A percentile compares a stretch with the other conserved stretches of the same genome.
These are phyloP conservation scores for Chamaenerion angustifolium DNA, from an alignment of 345 rosid genomes.

Conservation along the genomic window DNA sequence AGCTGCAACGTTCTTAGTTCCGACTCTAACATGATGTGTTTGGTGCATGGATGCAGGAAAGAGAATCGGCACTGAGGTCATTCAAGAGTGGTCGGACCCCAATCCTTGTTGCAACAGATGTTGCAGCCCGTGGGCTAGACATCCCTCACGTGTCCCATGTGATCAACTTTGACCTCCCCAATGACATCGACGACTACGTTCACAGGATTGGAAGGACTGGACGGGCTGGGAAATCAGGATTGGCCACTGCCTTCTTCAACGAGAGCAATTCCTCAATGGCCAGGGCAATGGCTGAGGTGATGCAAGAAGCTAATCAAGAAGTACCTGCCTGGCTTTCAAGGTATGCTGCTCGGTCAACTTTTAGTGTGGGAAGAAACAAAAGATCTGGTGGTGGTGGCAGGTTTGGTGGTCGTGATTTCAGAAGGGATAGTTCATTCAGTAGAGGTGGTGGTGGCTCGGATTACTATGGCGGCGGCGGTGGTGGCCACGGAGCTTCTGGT, in stretches of 20 bases:
- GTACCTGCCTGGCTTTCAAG: slow-evolving; percentile 90
- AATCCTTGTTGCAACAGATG: slow-evolving; percentile 91
- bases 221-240: slow-evolving; percentile 83
- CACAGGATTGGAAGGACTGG: slow-evolving; percentile 99
- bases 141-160: slow-evolving; percentile 93
- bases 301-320: slow-evolving; percentile 94
- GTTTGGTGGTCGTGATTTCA: slow-evolving; percentile 83
- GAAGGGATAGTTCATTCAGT: slow-evolving; percentile 49
- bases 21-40: no score
- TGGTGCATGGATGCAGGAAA: slow-evolving; percentile 44
- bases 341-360: slow-evolving; percentile 61
- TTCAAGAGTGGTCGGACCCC: slow-evolving; percentile 86
- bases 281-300: slow-evolving; percentile 51
- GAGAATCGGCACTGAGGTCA: slow-evolving; percentile 73
- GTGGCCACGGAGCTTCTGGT: slow-evolving; percentile 19
- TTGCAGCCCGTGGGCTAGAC: slow-evolving; percentile 93
- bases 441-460: slow-evolving; percentile 57
- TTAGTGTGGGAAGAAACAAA: slow-evolving; percentile 44
- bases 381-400: slow-evolving; percentile 69
- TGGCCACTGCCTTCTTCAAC: slow-evolving; percentile 93
- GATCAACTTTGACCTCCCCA: slow-evolving; percentile 90
- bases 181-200: slow-evolving; percentile 92
- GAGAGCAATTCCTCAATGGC: slow-evolving; percentile 68
- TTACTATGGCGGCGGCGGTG: slow-evolving; percentile 24
- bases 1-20: no score